Evolutionary conservation across 2,329 filamentous ascomycete genomes (phyloP).

Genomic region (Aspergillus neoniger): DNA sequence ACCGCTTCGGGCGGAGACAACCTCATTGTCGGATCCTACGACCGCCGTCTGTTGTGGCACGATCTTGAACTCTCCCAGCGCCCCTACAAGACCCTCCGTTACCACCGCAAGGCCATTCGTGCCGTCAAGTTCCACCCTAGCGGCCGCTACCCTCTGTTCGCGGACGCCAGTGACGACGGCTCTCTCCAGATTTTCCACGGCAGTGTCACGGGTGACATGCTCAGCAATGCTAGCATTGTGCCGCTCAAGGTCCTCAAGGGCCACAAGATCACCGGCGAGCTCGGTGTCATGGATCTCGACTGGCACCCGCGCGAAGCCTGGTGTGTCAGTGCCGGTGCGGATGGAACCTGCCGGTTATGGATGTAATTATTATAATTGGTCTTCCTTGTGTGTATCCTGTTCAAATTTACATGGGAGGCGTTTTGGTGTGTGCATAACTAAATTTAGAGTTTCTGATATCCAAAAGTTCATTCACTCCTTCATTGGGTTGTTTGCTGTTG

Average conservation of each 20-base stretch:
- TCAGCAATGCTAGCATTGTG: conserved; percentile 96
- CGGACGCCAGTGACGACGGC: conserved; percentile 92
- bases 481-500: conserved; percentile 10
- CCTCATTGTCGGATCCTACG: conserved; percentile 90
- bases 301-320: conserved; percentile 96
- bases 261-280: conserved; percentile 79
- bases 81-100: conserved; percentile 95
- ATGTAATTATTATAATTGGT: conserved; percentile 51
- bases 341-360: conserved; percentile 91
- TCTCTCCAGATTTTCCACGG: conserved; percentile 95
- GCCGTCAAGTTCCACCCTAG: conserved; percentile 83
- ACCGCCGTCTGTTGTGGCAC: conserved; percentile 92
- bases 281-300: conserved; percentile 90
- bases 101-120: conserved; percentile 89
- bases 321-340: conserved; percentile 90
- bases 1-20: conserved; percentile 91
- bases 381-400: conserved; percentile 21
- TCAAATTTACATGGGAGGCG: conserved; percentile 24
- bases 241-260: conserved; percentile 91
- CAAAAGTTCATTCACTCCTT: conserved; percentile 27
- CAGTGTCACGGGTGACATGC: conserved; percentile 88
- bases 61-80: conserved; percentile 87
- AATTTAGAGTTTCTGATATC: conserved; percentile 27
- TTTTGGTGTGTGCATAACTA: conserved; percentile 28
- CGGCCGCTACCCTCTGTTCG: conserved; percentile 78